Conservation (phyloP, 352 stramenopile genomes). For the Aphanomyces cochlioides region DNA sequence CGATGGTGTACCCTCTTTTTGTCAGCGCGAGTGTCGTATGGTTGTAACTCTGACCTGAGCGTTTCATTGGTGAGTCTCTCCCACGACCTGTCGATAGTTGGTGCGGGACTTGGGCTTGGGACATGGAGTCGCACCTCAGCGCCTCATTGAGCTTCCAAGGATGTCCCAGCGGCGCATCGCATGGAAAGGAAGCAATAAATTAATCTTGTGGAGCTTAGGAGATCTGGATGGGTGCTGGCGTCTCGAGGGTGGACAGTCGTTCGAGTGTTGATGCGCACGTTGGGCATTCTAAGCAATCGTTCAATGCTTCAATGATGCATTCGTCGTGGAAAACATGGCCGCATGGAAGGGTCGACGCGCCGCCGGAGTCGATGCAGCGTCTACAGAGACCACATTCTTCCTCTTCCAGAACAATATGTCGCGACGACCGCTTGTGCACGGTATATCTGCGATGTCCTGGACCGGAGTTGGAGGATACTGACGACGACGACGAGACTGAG, state of each 20-base stretch:
- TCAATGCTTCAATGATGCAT: constrained; percentile 71
- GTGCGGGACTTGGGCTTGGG: no score
- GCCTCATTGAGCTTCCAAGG: no score
- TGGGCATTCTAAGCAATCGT: constrained; percentile 59
- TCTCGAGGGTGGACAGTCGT: not conserved
- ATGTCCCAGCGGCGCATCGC: no score
- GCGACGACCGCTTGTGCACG: not conserved
- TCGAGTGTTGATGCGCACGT: constrained; percentile 40
- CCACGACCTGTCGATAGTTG: no score
- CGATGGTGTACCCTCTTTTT: no score
- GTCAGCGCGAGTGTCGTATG: no score
- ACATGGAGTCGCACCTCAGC: no score
- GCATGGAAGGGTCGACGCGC: constrained; percentile 54
- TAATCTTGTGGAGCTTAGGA: no score
- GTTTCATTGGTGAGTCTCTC: no score
- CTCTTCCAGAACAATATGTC: not conserved
- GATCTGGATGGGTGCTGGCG: not conserved
- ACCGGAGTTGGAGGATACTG: not conserved
- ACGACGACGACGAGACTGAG: not conserved
- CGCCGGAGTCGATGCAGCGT: not conserved
- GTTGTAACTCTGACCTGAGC: no score
- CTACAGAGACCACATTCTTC: not conserved
- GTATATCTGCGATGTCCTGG: not conserved
- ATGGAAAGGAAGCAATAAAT: no score
- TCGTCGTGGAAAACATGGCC: constrained; percentile 61